A percentile compares a stretch with the other conserved stretches of the same genome.
phyloP scores from a whole-genome alignment of 139 green algal species.

The Desmodesmus armatus region DNA sequence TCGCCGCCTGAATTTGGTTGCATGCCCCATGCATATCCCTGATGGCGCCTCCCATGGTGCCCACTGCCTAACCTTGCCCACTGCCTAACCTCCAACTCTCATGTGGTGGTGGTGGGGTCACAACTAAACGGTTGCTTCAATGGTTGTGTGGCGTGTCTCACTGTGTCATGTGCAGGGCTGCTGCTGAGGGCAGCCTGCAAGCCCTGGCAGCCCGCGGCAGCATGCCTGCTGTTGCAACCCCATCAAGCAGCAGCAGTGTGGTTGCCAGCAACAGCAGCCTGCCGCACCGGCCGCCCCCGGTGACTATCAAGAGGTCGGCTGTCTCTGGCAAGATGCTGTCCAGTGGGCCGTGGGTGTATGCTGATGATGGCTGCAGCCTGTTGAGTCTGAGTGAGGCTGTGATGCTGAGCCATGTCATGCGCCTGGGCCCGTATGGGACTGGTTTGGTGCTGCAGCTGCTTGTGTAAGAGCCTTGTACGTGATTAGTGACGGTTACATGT shows the following conservation, averaged over 20 bases:
- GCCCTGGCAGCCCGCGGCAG: conserved; percentile 5
- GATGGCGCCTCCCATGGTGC: too few species aligned
- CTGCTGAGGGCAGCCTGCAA: neutral
- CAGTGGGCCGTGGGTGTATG: neutral
- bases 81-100: too few species aligned
- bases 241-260: too few species aligned
- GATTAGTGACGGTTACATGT: too few species aligned
- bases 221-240: too few species aligned
- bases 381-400: conserved; percentile 33
- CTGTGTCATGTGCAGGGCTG: neutral
- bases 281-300: neutral
- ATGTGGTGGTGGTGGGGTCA: too few species aligned
- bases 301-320: neutral
- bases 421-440: neutral
- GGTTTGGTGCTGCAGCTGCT: conserved; percentile 30
- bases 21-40: neutral
- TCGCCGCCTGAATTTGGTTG: too few species aligned
- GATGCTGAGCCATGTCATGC: conserved; percentile 43
- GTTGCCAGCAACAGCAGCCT: conserved; percentile 17
- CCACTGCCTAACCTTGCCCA: too few species aligned
- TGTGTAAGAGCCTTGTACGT: too few species aligned
- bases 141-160: neutral
- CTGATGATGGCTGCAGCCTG: conserved; percentile 38
- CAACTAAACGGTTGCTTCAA: too few species aligned
- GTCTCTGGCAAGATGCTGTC: conserved; percentile 1